Evolutionary conservation across 495 filamentous ascomycete species (phyloP), one percentile per base, ranked within the genome.

Genomic region (Penicillium flavigenum): DNA sequence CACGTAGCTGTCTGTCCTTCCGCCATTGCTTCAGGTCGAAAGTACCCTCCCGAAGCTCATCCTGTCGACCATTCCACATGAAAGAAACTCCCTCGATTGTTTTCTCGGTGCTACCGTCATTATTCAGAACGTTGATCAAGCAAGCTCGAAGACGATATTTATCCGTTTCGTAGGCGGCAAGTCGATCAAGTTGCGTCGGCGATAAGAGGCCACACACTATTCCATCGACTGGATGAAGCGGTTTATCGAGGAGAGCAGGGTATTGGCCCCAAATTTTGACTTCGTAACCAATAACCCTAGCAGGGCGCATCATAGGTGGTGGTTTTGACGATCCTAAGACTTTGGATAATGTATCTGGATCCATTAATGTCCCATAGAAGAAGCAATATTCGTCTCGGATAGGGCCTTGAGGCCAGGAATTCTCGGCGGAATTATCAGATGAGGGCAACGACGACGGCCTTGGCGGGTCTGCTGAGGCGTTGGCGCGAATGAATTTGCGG

Each of bases 1-100:
- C 31, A 16, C 43, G 42, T 22, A 61, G 32, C 42, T 38, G 29
- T 51, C 38, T 47, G 17, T 62, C 55, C 50, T 51, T 58, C 10
- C 45, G 47, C 60, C 60, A 63, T 12, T 59, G 41, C 29, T 59
- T 52, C 46, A 63, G 47, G 36, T 63, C 38, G 46, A 63, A 63
- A 6, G 32, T 56, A 16, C 60, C 56, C 26, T 56, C 47, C 42
- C n/a, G 47, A 3, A 63, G 31, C 38, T 63, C 56, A 38, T 57
- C 48, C 9, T 27, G 38, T 43, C 51, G 39, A 7, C 56, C 55
- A 54, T 62, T 57, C 63, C 63, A 65, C 56, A 56, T 41, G 47
- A 59, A 62, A 11, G 51, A 44, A n/a, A 59, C 46, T 5, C 63
- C 59, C 2, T 56, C 38, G 27, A 65, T 49, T 22, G 48, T 59